These are phyloP conservation scores for Venturia pyrina DNA, from an alignment of 2,329 filamentous ascomycete genomes.

Conservation along the genomic window DNA sequence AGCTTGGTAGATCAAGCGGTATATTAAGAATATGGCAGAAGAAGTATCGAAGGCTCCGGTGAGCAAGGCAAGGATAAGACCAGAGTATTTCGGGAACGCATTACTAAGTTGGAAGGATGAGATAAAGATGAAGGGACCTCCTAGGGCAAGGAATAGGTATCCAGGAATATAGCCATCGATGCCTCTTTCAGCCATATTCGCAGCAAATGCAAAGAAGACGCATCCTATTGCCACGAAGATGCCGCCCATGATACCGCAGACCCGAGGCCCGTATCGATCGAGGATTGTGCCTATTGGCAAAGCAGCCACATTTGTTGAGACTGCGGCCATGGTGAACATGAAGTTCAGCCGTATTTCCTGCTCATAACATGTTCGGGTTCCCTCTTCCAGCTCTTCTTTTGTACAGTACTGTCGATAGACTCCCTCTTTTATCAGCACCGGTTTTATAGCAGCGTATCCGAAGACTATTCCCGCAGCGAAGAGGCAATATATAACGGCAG, in stretches of 20 bases:
- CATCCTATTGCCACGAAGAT: conserved; percentile 60
- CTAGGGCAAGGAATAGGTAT: conserved; percentile 39
- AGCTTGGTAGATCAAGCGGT: conserved; percentile 36
- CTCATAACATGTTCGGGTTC: conserved; percentile 44
- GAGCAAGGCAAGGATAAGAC: conserved; percentile 39
- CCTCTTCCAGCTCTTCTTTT: conserved; percentile 38
- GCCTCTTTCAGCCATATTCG: conserved; percentile 35
- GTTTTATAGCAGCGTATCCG: conserved; percentile 77
- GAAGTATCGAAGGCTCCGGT: conserved; percentile 42
- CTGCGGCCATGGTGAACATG: conserved; percentile 87
- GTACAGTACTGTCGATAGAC: conserved; percentile 60
- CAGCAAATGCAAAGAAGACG: conserved; percentile 59
- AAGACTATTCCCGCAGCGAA: conserved; percentile 73
- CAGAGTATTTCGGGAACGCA: conserved; percentile 40
- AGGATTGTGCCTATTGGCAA: conserved; percentile 78
- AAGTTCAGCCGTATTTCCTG: conserved; percentile 63
- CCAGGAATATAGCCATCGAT: conserved; percentile 57
- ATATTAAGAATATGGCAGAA: conserved; percentile 38
- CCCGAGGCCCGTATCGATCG: conserved; percentile 69
- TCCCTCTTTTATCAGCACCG: conserved; percentile 61
- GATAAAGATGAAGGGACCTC: conserved; percentile 42
- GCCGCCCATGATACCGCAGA: conserved; percentile 63
- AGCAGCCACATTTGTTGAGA: conserved; percentile 78
- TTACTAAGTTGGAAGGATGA: conserved; percentile 42
- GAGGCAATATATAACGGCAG: conserved; percentile 63